A percentile compares a stretch with the other conserved stretches of the same genome.
Conservation (phyloP, 2,329 filamentous ascomycete species). For the Coniochaeta prunicola region DNA sequence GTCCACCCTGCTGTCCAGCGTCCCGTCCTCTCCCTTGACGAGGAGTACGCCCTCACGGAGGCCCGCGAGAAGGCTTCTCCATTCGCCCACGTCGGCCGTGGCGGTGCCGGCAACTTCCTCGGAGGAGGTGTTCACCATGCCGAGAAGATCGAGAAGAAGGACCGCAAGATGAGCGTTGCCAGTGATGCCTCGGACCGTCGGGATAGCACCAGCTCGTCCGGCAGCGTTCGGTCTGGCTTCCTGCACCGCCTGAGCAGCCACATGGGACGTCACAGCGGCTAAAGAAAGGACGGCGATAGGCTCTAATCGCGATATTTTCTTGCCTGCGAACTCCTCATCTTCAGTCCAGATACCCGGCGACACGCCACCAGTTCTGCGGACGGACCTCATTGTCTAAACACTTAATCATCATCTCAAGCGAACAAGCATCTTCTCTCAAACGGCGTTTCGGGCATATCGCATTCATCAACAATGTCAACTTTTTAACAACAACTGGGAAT, state of each 20-base stretch:
- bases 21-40: conserved; percentile 58
- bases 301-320: neutral
- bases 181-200: conserved; percentile 8
- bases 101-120: conserved; percentile 54
- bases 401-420: neutral
- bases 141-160: conserved; percentile 4
- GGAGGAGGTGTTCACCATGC: conserved; percentile 8
- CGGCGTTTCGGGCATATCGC: conserved; percentile 1
- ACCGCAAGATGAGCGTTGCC: conserved; percentile 13
- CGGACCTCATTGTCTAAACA: neutral
- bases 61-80: conserved; percentile 43
- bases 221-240: conserved; percentile 19
- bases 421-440: conserved; percentile 1
- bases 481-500: neutral
- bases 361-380: neutral
- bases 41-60: conserved; percentile 52
- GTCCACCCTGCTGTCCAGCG: conserved; percentile 44
- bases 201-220: conserved; percentile 8
- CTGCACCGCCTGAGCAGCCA: neutral
- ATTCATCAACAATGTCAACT: neutral
- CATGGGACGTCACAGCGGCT: neutral
- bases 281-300: neutral
- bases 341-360: neutral
- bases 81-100: conserved; percentile 55
- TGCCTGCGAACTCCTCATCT: neutral